Percentiles rank a stretch among this genome's conserved stretches.
phyloP scores from a whole-genome alignment of 164 flowering plant species.

The Vitis riparia region DNA sequence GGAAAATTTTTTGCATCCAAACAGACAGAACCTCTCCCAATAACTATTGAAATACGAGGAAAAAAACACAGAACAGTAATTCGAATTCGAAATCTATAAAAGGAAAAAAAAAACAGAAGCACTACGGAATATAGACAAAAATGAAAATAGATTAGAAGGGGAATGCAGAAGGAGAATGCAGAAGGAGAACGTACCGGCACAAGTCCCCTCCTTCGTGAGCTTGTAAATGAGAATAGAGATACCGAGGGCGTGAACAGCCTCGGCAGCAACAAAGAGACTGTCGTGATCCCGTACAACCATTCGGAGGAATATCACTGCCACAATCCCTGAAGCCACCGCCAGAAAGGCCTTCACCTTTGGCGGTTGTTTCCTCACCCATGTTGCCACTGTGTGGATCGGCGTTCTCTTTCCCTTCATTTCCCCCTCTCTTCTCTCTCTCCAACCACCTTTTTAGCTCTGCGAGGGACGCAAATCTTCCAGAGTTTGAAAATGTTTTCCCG shows the following conservation, averaged over 20 bases:
- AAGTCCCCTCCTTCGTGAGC: constrained; percentile 73
- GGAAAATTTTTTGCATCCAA: too few relatives aligned
- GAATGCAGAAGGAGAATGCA: too few relatives aligned
- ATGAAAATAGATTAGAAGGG: too few relatives aligned
- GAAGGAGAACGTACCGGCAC: constrained; percentile 48
- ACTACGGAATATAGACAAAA: too few relatives aligned
- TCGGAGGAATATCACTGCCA: constrained; percentile 58
- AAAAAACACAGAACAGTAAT: too few relatives aligned
- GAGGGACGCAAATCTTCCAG: not conserved
- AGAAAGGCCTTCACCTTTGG: constrained; percentile 75
- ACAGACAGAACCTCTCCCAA: too few relatives aligned
- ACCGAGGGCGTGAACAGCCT: constrained; percentile 69
- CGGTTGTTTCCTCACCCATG: constrained; percentile 70
- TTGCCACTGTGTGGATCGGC: constrained; percentile 56
- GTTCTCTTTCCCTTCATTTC: constrained; percentile 10
- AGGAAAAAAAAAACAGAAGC: too few relatives aligned
- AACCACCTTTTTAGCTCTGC: too few relatives aligned
- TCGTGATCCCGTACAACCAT: constrained; percentile 73
- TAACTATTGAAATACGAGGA: too few relatives aligned
- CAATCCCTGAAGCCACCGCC: constrained; percentile 67
- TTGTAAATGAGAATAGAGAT: constrained; percentile 66
- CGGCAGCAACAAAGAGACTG: constrained; percentile 75
- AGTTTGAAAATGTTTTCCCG: not conserved
- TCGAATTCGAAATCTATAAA: too few relatives aligned
- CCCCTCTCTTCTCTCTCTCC: too few relatives aligned